Percentiles rank a stretch among this genome's conserved stretches.
phyloP scores from a whole-genome alignment of 306 rosid genomes.

The Pueraria montana region DNA sequence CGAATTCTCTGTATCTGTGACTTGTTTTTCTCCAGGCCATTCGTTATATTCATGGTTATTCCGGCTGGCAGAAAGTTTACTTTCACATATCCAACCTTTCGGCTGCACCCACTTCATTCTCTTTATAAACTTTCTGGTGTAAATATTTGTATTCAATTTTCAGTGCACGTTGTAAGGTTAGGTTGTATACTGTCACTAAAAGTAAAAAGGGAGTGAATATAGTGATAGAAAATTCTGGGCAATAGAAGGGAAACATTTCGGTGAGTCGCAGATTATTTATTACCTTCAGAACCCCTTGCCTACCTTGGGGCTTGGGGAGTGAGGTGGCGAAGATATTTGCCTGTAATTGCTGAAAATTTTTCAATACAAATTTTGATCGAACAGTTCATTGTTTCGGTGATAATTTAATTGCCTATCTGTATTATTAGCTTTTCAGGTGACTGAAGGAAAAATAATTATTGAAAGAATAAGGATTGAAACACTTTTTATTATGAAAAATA shows the following conservation, averaged over 20 bases:
- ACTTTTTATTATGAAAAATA: no score
- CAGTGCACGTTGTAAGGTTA: background rate
- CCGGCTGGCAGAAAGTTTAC: conserved; percentile 30
- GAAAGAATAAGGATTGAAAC: no score
- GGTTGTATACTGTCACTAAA: conserved; percentile 20
- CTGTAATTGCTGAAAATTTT: conserved; percentile 38
- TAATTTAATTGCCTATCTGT: background rate
- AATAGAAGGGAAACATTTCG: background rate
- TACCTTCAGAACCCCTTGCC: conserved; percentile 39
- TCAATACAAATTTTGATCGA: conserved; percentile 25
- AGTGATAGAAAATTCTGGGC: background rate
- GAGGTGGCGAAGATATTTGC: conserved; percentile 10
- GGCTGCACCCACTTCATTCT: conserved; percentile 38
- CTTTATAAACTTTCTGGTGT: conserved; percentile 41
- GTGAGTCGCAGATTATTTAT: conserved; percentile 1
- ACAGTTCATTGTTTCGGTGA: conserved; percentile 24
- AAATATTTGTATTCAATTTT: conserved; percentile 4
- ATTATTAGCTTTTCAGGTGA: background rate
- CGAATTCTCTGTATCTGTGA: conserved; percentile 92
- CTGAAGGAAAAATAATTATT: background rate
- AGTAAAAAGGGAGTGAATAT: conserved; percentile 33
- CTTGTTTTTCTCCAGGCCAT: conserved; percentile 49
- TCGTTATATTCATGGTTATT: conserved; percentile 17
- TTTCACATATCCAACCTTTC: conserved; percentile 26
- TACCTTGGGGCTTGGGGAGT: conserved; percentile 39